These are phyloP conservation scores for Penicillium aurantiogriseum DNA, from an alignment of 2,329 filamentous ascomycete species.

Conservation along the genomic window DNA sequence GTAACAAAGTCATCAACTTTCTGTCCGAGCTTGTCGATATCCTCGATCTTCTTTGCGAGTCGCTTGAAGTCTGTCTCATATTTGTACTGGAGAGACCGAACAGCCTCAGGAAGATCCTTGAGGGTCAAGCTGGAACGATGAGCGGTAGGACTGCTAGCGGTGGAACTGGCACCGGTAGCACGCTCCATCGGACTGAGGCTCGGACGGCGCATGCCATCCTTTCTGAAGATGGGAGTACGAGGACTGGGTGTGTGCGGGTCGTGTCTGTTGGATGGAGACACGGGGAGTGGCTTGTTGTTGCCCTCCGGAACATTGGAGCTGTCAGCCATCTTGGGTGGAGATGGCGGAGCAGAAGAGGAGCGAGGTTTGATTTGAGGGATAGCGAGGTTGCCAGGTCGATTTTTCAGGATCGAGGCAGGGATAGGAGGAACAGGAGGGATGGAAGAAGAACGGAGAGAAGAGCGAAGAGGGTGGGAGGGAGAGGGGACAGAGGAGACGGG, in stretches of 20 bases:
- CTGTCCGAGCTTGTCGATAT: not conserved
- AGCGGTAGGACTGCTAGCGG: not conserved
- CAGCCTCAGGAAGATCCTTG: not conserved
- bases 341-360: not conserved
- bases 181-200: not conserved
- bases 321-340: not conserved
- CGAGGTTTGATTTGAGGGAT: not conserved
- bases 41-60: not conserved
- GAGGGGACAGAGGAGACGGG: not conserved
- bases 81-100: not conserved
- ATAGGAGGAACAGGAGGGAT: not conserved
- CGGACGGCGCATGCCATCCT: not conserved
- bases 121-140: not conserved
- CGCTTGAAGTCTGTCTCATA: not conserved
- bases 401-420: not conserved
- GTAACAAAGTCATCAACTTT: not conserved
- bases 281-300: conserved; percentile 1
- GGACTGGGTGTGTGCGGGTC: not conserved
- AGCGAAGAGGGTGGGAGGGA: not conserved
- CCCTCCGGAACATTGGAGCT: not conserved
- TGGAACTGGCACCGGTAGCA: not conserved
- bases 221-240: not conserved
- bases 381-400: not conserved
- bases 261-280: not conserved
- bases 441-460: not conserved